phyloP scores from a whole-genome alignment of 1,139 yeast genomes.

The Geotrichum cucujoidarum region DNA sequence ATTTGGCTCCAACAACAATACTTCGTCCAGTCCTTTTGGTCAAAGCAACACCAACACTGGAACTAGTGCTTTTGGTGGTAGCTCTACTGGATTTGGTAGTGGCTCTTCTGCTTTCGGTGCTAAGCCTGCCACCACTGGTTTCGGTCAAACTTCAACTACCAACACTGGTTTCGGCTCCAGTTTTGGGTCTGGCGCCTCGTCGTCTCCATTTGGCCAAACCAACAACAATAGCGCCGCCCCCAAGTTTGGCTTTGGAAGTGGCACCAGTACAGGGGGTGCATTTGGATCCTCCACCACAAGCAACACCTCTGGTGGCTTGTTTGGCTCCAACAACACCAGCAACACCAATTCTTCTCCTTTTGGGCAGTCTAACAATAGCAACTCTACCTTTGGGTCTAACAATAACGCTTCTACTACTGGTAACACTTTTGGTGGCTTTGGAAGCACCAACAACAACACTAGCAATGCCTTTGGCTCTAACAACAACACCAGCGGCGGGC shows the following conservation, averaged over 20 bases:
- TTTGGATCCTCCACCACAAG: slow-evolving; percentile 8
- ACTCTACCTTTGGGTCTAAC: slow-evolving; percentile 20
- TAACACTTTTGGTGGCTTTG: slow-evolving; percentile 7
- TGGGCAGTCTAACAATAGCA: slow-evolving; percentile 12
- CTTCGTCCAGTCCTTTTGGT: slow-evolving; percentile 1
- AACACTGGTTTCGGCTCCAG: slow-evolving; percentile 26
- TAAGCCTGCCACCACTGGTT: slow-evolving; percentile 18
- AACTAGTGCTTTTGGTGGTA: slow-evolving; percentile 6
- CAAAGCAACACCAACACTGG: not conserved
- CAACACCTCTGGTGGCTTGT: slow-evolving; percentile 10
- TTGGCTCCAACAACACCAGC: not conserved
- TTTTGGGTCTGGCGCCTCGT: slow-evolving; percentile 13
- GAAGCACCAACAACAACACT: slow-evolving; percentile 4
- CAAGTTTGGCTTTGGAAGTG: slow-evolving; percentile 11
- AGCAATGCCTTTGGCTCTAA: slow-evolving; percentile 24
- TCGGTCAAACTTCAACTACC: slow-evolving; percentile 25
- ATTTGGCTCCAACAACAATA: slow-evolving; percentile 4
- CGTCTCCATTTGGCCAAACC: slow-evolving; percentile 12
- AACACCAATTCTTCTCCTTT: slow-evolving; percentile 14
- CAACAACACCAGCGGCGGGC: slow-evolving; percentile 19
- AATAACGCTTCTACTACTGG: slow-evolving; percentile 11
- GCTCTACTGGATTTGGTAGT: slow-evolving; percentile 20
- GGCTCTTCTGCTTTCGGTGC: slow-evolving; percentile 34
- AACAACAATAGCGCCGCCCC: slow-evolving; percentile 1
- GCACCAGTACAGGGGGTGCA: too few relatives aligned